Base-by-base conservation (phyloP, 148 eudicot genomes). In the Agrostemma githago region DNA sequence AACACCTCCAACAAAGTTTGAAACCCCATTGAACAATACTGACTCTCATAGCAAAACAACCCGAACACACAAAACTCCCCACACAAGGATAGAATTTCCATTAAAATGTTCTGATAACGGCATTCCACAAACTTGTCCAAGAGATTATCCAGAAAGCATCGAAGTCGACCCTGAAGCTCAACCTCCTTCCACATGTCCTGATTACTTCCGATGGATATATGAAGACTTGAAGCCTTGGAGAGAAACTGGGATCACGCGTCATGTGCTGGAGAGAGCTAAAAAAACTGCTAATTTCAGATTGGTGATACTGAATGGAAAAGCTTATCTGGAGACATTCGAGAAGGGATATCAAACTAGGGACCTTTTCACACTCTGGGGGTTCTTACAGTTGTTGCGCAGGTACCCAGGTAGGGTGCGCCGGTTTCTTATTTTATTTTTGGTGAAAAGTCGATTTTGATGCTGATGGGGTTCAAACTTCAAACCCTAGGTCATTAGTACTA, bases 141-240 rank as follows among this genome's bases (percentile, higher is more conserved):
- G 79, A 20, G 71, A 81, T 76, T 90, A 90, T 67, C 90, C 97
- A 0, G 64, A 73, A 12, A 70, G 70, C 10, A 67, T 80, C 57
- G 77, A 80, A n/a, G 8, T 77, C 19, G 84, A 83, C 58, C 78
- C 80, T 3, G 72, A 81, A 63, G 77, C 78, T 70, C 75, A 80
- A 20, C 70, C 83, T 63, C 79, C 90, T 66, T 61, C 83, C 1
- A 58, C 77, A 11, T 92, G 97, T 72, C 97, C 97, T 0, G 91
- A 87, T 3, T 85, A 88, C 82, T 92, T 90, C 74, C 88, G 85
- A 20, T 92, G 96, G 96, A 92, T 92, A 74, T 77, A 90, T 70
- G 97, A 92, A 78, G 97, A 92, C 76, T 82, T 92, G 59, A 53
- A 66, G 74, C 96, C 97, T 53, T 92, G 97, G 97, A 77, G 48